Evolutionary conservation across 495 filamentous ascomycete genomes (phyloP).

Genomic region (Halenospora varia): DNA sequence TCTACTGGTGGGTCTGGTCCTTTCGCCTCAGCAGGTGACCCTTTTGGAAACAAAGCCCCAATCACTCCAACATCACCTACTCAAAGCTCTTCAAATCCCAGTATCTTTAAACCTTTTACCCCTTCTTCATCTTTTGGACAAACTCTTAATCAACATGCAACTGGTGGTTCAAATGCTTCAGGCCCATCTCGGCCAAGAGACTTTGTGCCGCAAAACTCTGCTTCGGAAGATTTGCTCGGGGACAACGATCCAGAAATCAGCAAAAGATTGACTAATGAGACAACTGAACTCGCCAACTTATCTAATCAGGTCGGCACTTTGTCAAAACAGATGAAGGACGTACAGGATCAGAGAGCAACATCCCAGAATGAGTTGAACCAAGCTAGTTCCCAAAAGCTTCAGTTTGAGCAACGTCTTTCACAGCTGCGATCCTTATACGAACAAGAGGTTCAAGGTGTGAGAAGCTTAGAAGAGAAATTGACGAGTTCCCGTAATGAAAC

Average conservation of each 20-base stretch:
- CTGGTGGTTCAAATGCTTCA: constrained; percentile 62
- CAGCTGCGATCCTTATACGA: constrained; percentile 86
- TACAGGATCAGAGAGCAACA: constrained; percentile 71
- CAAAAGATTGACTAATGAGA: constrained; percentile 82
- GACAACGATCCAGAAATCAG: constrained; percentile 88
- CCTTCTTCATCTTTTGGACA: constrained; percentile 90
- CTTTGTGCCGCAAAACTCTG: constrained; percentile 42
- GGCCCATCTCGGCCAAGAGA: constrained; percentile 32
- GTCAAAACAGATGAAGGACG: constrained; percentile 88
- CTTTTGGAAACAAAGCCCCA: constrained; percentile 48
- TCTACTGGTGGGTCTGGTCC: constrained; percentile 65
- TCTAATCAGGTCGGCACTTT: constrained; percentile 91
- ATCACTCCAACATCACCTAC: constrained; percentile 47
- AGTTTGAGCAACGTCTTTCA: constrained; percentile 81
- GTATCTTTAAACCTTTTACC: constrained; percentile 82
- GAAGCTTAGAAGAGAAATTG: constrained; percentile 78
- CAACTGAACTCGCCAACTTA: constrained; percentile 89
- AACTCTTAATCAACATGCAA: constrained; percentile 70
- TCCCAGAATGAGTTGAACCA: constrained; percentile 78
- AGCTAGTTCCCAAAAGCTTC: constrained; percentile 77
- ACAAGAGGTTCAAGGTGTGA: constrained; percentile 83
- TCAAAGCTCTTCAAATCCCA: constrained; percentile 35
- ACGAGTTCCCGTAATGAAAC: constrained; percentile 71
- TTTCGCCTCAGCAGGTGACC: constrained; percentile 45
- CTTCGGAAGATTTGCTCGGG: constrained; percentile 87